Conservation (phyloP, 2,329 filamentous ascomycete genomes). For the Diaporthe ilicicola region DNA sequence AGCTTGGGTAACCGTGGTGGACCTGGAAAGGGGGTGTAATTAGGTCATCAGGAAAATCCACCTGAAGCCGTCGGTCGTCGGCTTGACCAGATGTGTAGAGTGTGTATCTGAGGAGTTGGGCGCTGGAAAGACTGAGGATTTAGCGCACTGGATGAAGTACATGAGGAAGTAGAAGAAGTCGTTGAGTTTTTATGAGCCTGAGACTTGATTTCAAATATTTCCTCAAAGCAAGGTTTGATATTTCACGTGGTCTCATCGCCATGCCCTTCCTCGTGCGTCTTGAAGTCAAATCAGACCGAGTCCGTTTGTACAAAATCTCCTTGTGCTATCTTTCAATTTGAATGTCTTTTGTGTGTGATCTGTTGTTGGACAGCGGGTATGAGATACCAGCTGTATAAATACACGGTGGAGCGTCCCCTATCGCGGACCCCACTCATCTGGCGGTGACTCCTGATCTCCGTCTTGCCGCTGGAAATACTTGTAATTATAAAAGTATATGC, state of each 20-base stretch:
- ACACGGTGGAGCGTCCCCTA: slow-evolving; percentile 26
- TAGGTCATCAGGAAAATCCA: slow-evolving; percentile 6
- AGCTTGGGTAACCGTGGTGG: neutral
- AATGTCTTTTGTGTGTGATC: neutral
- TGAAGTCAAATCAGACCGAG: neutral
- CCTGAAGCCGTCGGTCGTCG: neutral
- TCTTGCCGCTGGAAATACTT: neutral
- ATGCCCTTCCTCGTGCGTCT: neutral
- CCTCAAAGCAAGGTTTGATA: neutral
- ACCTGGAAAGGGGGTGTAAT: neutral
- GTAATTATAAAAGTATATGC: neutral
- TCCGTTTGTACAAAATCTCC: too few relatives aligned
- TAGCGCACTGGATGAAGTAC: neutral
- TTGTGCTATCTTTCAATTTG: neutral
- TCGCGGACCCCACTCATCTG: slow-evolving; percentile 21
- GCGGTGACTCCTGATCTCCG: slow-evolving; percentile 24
- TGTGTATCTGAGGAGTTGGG: neutral
- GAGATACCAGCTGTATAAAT: neutral
- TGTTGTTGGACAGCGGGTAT: neutral
- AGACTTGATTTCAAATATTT: neutral
- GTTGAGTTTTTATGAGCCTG: neutral
- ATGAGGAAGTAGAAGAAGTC: neutral
- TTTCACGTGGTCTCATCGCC: neutral
- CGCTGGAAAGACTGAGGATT: neutral
- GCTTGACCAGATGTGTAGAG: neutral